Base-by-base conservation (phyloP, 768 basidiomycete species). In the Kwoniella europaea region DNA sequence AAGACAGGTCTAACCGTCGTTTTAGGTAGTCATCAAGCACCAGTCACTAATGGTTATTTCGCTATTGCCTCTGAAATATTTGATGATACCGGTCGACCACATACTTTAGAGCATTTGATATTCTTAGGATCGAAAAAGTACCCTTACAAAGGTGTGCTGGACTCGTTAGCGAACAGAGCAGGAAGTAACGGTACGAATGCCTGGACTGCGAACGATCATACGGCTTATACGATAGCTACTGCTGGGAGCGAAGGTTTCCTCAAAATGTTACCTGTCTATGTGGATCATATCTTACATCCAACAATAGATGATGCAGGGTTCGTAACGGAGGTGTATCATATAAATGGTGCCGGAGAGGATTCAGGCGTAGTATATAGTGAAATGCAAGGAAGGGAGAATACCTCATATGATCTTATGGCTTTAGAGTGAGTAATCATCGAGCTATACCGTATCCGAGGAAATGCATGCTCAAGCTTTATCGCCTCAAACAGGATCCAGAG, bases 81-180 rank as follows among this genome's bases (percentile, higher is more conserved):
- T 84, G 87, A 96, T 84, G 95, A 97, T 80, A 91, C 90, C 61
- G 96, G 96, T 67, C 92, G 95, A 77, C 96, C 96, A 3, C 96
- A 98, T 83, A 98, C 96, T 1, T 86, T 98, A 50, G 96, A 98
- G 85, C 95, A 98, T 82, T 84, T 96, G 70, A 89, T 98, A 41
- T 98, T 98, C 82, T 91, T 98, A 88, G 97, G 97, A 5, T 96
- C 94, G 0, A 90, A 96, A 79, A 90, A 92, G 76, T 98, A 94
- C 79, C 95, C 96, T 0, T 93, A 92, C 87, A 98, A 98, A 82
- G 96, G 95, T 22, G 90, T 98, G 63, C 88, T 99, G 65, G 96
- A 98, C 85, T 90, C 92, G 67, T 87, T 99, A 22, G 97, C 97
- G 2, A 98, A 98, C 82, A 89, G 94, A 66, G 93, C 93, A 10